Conservation (phyloP, 164 flowering plant genomes). For the Vitis riparia region DNA sequence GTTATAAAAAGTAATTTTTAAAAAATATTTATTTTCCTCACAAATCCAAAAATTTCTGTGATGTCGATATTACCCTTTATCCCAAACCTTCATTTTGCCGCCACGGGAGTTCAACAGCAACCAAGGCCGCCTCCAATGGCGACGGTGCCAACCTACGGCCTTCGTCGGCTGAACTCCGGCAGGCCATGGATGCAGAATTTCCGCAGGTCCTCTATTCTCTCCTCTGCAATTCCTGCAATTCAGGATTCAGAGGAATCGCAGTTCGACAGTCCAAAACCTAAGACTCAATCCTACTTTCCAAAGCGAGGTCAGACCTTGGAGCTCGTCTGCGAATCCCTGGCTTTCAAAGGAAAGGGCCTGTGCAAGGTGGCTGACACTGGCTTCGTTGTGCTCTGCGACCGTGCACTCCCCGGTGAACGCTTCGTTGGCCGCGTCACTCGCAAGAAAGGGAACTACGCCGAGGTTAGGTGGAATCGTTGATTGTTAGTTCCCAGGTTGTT, state of each 20-base stretch:
- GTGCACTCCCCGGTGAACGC: conserved; percentile 93
- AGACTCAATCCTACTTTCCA: conserved; percentile 54
- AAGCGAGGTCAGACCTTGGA: conserved; percentile 79
- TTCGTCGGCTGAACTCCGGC: conserved; percentile 32
- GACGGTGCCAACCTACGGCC: conserved; percentile 26
- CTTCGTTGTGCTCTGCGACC: conserved; percentile 86
- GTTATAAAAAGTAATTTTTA: no score
- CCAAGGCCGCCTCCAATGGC: conserved; percentile 3
- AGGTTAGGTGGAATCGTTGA: conserved; percentile 37
- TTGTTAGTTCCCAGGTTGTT: neutral
- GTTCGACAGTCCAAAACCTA: neutral
- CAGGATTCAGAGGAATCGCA: conserved; percentile 13
- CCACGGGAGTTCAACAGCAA: no score
- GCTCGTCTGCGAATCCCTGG: conserved; percentile 80
- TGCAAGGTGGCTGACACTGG: conserved; percentile 87
- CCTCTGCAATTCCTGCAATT: conserved; percentile 16
- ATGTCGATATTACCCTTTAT: neutral
- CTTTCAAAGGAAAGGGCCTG: conserved; percentile 84
- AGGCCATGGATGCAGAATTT: conserved; percentile 34
- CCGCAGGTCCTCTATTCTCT: conserved; percentile 22
- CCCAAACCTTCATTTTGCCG: neutral
- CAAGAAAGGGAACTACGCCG: conserved; percentile 77
- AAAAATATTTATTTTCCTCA: no score
- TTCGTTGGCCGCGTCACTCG: conserved; percentile 90
- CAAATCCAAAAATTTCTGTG: no score